Evolutionary conservation across 1,284 basidiomycete genomes (phyloP).

Genomic region (Leccinum fallax): DNA sequence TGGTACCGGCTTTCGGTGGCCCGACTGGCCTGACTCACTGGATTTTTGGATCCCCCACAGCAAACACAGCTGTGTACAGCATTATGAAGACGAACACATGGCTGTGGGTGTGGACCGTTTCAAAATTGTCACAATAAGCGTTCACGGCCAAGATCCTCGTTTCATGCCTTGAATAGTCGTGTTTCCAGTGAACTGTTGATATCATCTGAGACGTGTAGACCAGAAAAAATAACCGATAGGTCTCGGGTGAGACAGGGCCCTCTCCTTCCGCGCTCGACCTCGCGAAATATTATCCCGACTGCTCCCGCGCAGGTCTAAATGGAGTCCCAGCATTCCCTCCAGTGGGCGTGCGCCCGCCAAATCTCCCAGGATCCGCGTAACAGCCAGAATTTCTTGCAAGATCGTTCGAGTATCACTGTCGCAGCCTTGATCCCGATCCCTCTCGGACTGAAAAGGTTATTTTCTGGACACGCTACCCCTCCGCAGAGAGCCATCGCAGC

Average conservation of each 20-base stretch:
- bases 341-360: constrained; percentile 5
- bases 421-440: background rate
- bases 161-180: constrained; percentile 3
- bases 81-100: background rate
- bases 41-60: constrained; percentile 13
- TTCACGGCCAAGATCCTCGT: constrained; percentile 6
- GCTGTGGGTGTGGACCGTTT: background rate
- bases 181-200: background rate
- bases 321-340: no score
- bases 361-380: background rate
- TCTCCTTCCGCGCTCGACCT: background rate
- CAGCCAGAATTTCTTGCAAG: background rate
- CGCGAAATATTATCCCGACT: no score
- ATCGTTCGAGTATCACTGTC: no score
- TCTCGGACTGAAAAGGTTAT: background rate
- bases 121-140: background rate
- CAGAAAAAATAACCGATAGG: no score
- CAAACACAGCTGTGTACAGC: constrained; percentile 27
- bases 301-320: no score
- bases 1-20: background rate
- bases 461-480: background rate
- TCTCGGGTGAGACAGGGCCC: background rate
- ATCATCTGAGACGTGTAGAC: background rate
- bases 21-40: constrained; percentile 14
- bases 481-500: background rate